phyloP scores from a whole-genome alignment of 441 rosid genomes.

The Hura crepitans region DNA sequence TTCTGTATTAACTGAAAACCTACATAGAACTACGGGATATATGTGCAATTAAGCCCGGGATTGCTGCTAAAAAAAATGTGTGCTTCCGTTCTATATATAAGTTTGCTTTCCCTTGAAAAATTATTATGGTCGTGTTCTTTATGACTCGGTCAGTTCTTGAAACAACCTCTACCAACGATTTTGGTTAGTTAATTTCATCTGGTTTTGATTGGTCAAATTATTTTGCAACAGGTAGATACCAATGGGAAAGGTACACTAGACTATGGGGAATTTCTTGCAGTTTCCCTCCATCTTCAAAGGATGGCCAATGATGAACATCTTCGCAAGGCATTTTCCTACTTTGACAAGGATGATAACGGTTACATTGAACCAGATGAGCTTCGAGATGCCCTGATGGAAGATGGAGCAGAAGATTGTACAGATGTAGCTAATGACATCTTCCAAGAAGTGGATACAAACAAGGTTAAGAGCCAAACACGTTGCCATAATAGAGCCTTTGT shows the following conservation, averaged over 20 bases:
- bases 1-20: neutral
- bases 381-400: slow-evolving; percentile 85
- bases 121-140: neutral
- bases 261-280: slow-evolving; percentile 92
- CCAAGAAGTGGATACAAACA: slow-evolving; percentile 98
- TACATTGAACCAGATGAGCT: slow-evolving; percentile 89
- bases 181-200: neutral
- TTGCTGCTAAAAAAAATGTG: neutral
- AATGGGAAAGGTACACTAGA: slow-evolving; percentile 86
- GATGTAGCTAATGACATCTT: slow-evolving; percentile 93
- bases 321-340: slow-evolving; percentile 87
- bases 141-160: neutral
- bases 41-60: neutral
- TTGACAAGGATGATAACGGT: slow-evolving; percentile 91
- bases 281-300: slow-evolving; percentile 86
- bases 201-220: slow-evolving; percentile 21
- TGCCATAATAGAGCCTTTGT: neutral
- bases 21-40: neutral
- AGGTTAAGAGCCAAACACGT: slow-evolving; percentile 48
- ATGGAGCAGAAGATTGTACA: slow-evolving; percentile 82
- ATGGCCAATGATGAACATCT: slow-evolving; percentile 97
- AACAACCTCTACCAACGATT: neutral
- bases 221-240: slow-evolving; percentile 68
- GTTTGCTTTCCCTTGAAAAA: neutral
- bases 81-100: no score